Evolutionary conservation across 306 rosid genomes (phyloP), one percentile per base, ranked within the genome.

Genomic region (Lathyrus oleraceus): DNA sequence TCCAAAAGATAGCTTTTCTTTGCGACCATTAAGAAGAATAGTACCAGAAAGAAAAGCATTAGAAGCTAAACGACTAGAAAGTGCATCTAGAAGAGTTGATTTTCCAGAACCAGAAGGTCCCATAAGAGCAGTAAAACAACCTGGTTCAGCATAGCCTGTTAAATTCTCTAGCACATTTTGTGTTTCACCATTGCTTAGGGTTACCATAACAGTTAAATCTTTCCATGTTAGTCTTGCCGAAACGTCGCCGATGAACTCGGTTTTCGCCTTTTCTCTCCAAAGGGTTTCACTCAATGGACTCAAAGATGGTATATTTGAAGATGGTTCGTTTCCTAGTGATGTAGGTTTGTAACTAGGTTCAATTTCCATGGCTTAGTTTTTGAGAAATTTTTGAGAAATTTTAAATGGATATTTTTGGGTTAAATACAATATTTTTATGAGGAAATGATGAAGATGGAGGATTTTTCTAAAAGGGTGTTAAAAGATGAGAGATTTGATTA

Each of bases 71-170:
- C 99, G 99, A 38, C 97, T 88, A 3, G 99, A 95, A 21, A 95
- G 91, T 36, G 97, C 96, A 56, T 95, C 99, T 30, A 95, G 99
- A 13, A 95, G 83, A 1, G 99, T 91, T 0, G 97, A 94, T 78
- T 94, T 94, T 2, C 99, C 99, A 0, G 99, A 94, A 17, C 99
- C 99, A 17, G 99, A 95, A 5, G 99, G 99, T 0, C 99, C 99
- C 99, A 95, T 95, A 51, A 95, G 79, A 68, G 96, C 96, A 5
- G 99, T 95, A 77, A 95, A 79, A 45, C 82, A 78, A 9, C 99
- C 99, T 12, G 99, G 99, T 71, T 91, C 99, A 27, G 99, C 99
- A 76, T 87, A 95, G 3, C 97, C 99, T 67, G 87, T 86, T 8
- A 91, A 75, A 13, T 91, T 92, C 3, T 95, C 96, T 28, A 95